Evolutionary conservation across 768 basidiomycete species (phyloP), one percentile per base, ranked within the genome.

Genomic region (Amanita rimosa): DNA sequence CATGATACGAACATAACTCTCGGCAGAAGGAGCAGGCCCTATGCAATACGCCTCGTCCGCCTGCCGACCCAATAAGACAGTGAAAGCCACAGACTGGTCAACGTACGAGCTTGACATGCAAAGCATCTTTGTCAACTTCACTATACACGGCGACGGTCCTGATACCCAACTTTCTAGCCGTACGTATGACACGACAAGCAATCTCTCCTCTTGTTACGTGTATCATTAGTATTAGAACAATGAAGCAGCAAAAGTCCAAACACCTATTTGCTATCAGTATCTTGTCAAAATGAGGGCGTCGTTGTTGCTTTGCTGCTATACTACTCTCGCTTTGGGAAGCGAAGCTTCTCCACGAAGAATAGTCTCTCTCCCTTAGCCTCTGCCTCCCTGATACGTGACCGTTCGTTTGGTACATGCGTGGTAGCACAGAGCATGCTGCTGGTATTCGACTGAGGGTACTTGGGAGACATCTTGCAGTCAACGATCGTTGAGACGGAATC

Each of bases 41-140:
- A 97, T 91, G 54, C 85, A 88, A 57, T 85, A 88, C n/a, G 89
- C 87, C 58, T 92, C 88, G 56, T 92, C 89, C 4, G 89, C 89
- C 70, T 78, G 24, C 3, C 46, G n/a, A 37, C 9, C 48, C 21
- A 48, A 17, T 29, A 26, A 39, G n/a, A 34, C 43, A 24, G 4
- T 41, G 41, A 19, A 0, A 34, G n/a, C 35, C 19, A n/a, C 48
- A 8, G 26, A 13, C 13, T n/a, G 9, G 22, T 49, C 6, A 14
- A 56, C 68, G 44, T 56, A 88, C 89, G 73, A 92, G 69, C 53
- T 78, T 67, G 19, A 94, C 91, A 62, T 97, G 94, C 52, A 94
- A 62, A 0, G 89, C 75, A 58, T 83, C 72, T 44, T 70, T 76
- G 55, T 97, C 94, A 6, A 80, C 89, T 41, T 94, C 89, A 52